phyloP scores from a whole-genome alignment of 192 early-diverging fungal genomes.

The Mortierella antarctica region DNA sequence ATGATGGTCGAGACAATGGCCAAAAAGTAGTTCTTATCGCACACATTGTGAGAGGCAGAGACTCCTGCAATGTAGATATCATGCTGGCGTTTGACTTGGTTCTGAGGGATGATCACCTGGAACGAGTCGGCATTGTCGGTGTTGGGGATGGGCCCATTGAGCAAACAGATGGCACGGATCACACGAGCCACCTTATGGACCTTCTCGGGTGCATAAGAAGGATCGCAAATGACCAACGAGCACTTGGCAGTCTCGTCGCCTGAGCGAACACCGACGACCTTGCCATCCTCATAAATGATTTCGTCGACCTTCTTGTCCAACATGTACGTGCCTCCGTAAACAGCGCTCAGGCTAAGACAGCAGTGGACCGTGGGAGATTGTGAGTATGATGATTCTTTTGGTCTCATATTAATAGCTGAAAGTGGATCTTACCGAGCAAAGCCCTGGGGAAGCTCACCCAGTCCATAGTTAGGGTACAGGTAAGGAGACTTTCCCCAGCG shows the following conservation, averaged over 20 bases:
- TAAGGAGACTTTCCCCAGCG: constrained; percentile 97
- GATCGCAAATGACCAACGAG: constrained; percentile 95
- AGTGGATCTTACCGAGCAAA: constrained; percentile 81
- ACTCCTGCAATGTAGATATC: constrained; percentile 97
- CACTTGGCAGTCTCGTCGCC: constrained; percentile 87
- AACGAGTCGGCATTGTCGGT: constrained; percentile 87
- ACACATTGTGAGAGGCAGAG: constrained; percentile 92
- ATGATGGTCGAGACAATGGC: constrained; percentile 99
- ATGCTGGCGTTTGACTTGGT: constrained; percentile 92
- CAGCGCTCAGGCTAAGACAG: constrained; percentile 83
- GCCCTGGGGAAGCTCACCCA: constrained; percentile 97
- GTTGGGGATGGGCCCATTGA: constrained; percentile 92
- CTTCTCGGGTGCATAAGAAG: constrained; percentile 88
- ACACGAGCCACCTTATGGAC: constrained; percentile 88
- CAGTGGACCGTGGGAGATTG: not conserved
- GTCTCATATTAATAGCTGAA: not conserved
- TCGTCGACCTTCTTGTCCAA: constrained; percentile 92
- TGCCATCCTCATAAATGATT: constrained; percentile 85
- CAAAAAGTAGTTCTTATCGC: constrained; percentile 85
- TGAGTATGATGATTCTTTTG: not conserved
- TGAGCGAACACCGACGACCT: constrained; percentile 89
- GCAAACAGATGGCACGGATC: constrained; percentile 96
- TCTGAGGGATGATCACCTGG: constrained; percentile 98
- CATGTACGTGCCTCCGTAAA: constrained; percentile 99
- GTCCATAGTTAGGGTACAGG: constrained; percentile 98